phyloP scores from a whole-genome alignment of 2,329 filamentous ascomycete species.

The Sarocladium strictum region DNA sequence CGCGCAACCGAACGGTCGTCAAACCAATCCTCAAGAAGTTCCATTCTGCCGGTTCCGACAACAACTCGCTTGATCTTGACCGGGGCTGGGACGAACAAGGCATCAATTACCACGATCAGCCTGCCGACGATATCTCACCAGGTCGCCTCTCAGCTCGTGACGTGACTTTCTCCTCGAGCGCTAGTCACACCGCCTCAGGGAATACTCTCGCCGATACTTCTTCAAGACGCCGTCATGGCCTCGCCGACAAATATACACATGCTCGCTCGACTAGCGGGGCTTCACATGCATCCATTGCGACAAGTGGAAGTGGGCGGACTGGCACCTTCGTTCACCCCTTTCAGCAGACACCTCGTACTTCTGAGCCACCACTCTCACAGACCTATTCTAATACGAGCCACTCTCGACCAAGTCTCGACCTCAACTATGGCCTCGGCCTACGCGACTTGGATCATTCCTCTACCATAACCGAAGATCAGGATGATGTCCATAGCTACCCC shows the following conservation, averaged over 20 bases:
- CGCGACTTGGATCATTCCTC: constrained; percentile 44
- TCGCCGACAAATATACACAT: constrained; percentile 42
- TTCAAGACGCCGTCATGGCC: neutral
- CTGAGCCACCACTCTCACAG: constrained; percentile 45
- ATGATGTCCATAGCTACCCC: constrained; percentile 28
- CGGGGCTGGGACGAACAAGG: constrained; percentile 51
- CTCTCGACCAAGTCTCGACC: constrained; percentile 36
- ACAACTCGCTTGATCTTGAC: constrained; percentile 57
- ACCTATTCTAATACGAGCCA: constrained; percentile 52
- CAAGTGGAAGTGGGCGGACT: constrained; percentile 44
- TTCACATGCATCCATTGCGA: constrained; percentile 51
- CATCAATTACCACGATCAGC: constrained; percentile 21
- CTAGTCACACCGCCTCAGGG: constrained; percentile 1
- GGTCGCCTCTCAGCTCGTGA: constrained; percentile 26
- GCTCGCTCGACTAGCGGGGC: constrained; percentile 52
- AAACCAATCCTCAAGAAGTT: constrained; percentile 60
- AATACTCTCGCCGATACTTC: neutral
- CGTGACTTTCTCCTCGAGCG: constrained; percentile 39
- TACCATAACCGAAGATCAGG: constrained; percentile 48
- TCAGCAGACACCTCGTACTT: constrained; percentile 56
- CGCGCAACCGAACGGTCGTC: constrained; percentile 41
- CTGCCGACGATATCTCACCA: constrained; percentile 17
- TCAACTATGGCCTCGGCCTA: constrained; percentile 27
- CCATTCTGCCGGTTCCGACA: constrained; percentile 43
- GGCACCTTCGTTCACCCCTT: constrained; percentile 57